Conservation (phyloP, 768 basidiomycete species). For the Xanthoconium purpureum region DNA sequence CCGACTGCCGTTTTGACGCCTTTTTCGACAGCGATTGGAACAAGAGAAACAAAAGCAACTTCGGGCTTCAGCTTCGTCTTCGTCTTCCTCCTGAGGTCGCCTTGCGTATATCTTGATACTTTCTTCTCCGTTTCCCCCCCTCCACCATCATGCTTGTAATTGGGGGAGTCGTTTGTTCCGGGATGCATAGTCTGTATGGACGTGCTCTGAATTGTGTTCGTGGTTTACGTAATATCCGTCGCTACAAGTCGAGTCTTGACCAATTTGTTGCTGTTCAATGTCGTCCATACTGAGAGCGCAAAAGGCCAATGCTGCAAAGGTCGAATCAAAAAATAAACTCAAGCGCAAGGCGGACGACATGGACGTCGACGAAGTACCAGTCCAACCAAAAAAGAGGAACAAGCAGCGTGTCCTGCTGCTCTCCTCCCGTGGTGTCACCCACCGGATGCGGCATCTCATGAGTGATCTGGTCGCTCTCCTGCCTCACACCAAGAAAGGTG, state of each 20-base stretch:
- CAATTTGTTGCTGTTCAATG: conserved; percentile 38
- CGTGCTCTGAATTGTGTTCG: background rate
- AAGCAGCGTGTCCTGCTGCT: conserved; percentile 94
- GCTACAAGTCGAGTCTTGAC: background rate
- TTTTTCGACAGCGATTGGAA: conserved; percentile 63
- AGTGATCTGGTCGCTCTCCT: conserved; percentile 86
- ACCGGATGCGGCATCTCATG: conserved; percentile 97
- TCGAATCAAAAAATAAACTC: conserved; percentile 41
- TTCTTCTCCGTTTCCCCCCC: background rate
- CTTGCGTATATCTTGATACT: background rate
- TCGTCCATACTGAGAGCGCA: conserved; percentile 63
- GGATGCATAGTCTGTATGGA: conserved; percentile 1
- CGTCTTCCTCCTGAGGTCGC: conserved; percentile 29
- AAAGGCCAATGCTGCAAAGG: conserved; percentile 52
- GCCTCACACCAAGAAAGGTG: conserved; percentile 97
- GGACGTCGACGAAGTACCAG: conserved; percentile 49
- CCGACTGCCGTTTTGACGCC: conserved; percentile 5
- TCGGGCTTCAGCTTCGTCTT: conserved; percentile 34
- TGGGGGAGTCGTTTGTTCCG: conserved; percentile 2
- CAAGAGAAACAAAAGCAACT: conserved; percentile 88
- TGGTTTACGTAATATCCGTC: conserved; percentile 25
- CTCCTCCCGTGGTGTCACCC: conserved; percentile 90
- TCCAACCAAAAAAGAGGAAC: conserved; percentile 63
- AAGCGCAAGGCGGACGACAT: conserved; percentile 67
- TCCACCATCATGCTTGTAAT: background rate